A percentile compares a stretch with the other conserved stretches of the same genome.
Conservation (phyloP, 2,329 filamentous ascomycete genomes). For the Akanthomyces muscarius region DNA sequence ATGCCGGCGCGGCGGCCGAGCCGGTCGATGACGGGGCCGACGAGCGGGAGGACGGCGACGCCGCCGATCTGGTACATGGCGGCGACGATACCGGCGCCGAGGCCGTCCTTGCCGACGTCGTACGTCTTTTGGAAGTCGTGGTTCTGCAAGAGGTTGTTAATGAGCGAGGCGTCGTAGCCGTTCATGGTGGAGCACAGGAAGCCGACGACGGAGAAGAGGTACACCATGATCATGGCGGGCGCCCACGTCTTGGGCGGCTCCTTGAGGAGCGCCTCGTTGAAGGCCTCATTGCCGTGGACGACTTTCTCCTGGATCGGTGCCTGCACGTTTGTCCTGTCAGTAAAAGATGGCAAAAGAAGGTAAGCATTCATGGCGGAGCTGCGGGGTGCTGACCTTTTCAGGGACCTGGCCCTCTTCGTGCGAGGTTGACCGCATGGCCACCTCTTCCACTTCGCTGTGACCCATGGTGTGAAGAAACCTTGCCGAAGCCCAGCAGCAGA, state of each 20-base stretch:
- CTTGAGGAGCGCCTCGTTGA: slow-evolving; percentile 51
- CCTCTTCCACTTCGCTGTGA: not conserved
- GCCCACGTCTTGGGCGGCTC: slow-evolving; percentile 45
- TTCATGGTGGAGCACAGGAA: slow-evolving; percentile 51
- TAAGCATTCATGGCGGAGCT: no score
- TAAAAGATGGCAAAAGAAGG: not conserved
- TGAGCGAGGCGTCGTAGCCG: slow-evolving; percentile 39
- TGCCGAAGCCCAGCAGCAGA: not conserved
- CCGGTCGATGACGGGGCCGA: slow-evolving; percentile 44
- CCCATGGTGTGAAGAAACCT: not conserved
- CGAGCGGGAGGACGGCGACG: slow-evolving; percentile 38
- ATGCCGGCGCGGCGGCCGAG: slow-evolving; percentile 46
- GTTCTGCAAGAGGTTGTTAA: slow-evolving; percentile 28
- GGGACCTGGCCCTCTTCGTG: not conserved
- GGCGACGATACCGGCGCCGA: slow-evolving; percentile 47
- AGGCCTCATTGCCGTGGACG: slow-evolving; percentile 49
- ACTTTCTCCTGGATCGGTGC: slow-evolving; percentile 34
- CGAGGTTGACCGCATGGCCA: not conserved
- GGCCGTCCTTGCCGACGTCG: slow-evolving; percentile 38
- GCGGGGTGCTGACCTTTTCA: slow-evolving; percentile 4
- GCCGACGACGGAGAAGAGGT: slow-evolving; percentile 42
- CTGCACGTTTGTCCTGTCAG: not conserved
- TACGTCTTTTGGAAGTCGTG: slow-evolving; percentile 38
- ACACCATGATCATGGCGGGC: slow-evolving; percentile 37
- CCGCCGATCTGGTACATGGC: slow-evolving; percentile 51